These are phyloP conservation scores for Cryptosporidium canis DNA, from an alignment of 169 alveolate genomes.

Conservation along the genomic window DNA sequence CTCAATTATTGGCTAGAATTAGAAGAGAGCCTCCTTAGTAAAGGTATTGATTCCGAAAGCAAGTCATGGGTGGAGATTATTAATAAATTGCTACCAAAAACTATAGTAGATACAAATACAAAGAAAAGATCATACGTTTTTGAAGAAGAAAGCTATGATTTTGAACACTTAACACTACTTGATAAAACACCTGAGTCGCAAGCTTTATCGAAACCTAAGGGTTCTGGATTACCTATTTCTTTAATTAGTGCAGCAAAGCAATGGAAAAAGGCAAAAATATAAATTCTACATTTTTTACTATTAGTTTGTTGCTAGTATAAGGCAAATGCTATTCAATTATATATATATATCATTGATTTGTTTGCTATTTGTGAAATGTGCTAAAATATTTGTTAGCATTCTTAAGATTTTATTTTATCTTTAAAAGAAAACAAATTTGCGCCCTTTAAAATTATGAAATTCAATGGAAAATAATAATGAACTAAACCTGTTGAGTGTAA, in stretches of 20 bases:
- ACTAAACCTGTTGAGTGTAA: conserved; percentile 10
- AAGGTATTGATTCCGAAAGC: conserved; percentile 3
- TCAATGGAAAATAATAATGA: neutral
- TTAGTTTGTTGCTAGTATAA: neutral
- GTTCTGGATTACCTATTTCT: neutral
- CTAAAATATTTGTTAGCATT: too few species aligned
- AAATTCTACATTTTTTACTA: neutral
- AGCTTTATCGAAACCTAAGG: neutral
- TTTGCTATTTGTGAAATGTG: too few species aligned
- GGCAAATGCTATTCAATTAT: neutral
- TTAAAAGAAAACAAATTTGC: neutral
- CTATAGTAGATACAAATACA: neutral
- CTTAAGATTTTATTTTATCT: too few species aligned
- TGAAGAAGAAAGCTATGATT: conserved; percentile 35
- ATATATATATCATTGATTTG: too few species aligned
- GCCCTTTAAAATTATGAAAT: neutral
- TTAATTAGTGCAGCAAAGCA: conserved; percentile 52
- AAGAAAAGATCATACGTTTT: conserved; percentile 12
- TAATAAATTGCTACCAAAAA: conserved; percentile 24
- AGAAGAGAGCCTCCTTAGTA: conserved; percentile 24
- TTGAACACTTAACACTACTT: neutral
- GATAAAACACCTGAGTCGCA: neutral
- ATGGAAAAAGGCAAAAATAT: conserved; percentile 36
- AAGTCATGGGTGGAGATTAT: conserved; percentile 13
- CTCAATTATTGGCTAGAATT: conserved; percentile 47